Conservation (phyloP, 306 rosid genomes). For the Myrica gale region DNA sequence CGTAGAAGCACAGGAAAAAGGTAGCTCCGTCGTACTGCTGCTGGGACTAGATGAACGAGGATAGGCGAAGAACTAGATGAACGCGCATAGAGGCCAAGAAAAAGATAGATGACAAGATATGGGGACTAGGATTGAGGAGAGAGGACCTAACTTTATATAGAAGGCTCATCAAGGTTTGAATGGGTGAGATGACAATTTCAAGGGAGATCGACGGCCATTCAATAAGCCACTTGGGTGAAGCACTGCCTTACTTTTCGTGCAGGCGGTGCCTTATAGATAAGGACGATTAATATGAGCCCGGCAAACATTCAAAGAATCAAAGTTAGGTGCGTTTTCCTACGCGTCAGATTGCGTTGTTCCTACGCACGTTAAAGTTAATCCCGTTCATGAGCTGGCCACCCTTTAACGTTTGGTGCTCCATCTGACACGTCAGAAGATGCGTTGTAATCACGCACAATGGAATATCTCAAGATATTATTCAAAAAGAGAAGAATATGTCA, state of each 20-base stretch:
- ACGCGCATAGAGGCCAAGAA: background rate
- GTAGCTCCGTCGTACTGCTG: no score
- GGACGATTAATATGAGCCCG: background rate
- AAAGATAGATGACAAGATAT: background rate
- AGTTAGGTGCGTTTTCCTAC: background rate
- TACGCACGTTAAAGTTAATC: background rate
- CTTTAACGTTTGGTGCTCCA: no score
- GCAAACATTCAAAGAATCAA: background rate
- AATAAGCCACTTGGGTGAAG: background rate
- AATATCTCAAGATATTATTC: no score
- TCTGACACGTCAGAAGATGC: no score
- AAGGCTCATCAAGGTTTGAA: background rate
- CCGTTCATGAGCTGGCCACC: background rate
- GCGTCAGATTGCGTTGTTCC: background rate
- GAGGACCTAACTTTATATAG: conserved; percentile 1
- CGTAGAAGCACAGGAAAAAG: no score
- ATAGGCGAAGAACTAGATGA: background rate
- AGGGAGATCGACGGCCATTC: background rate
- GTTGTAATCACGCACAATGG: no score
- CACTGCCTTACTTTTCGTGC: background rate
- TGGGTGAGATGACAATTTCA: background rate
- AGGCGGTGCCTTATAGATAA: background rate
- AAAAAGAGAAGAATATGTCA: no score
- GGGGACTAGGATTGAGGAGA: background rate
- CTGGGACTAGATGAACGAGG: no score